A percentile compares a stretch with the other conserved stretches of the same genome.
These are phyloP conservation scores for Drechmeria coniospora DNA, from an alignment of 2,329 filamentous ascomycete species.

Conservation along the genomic window DNA sequence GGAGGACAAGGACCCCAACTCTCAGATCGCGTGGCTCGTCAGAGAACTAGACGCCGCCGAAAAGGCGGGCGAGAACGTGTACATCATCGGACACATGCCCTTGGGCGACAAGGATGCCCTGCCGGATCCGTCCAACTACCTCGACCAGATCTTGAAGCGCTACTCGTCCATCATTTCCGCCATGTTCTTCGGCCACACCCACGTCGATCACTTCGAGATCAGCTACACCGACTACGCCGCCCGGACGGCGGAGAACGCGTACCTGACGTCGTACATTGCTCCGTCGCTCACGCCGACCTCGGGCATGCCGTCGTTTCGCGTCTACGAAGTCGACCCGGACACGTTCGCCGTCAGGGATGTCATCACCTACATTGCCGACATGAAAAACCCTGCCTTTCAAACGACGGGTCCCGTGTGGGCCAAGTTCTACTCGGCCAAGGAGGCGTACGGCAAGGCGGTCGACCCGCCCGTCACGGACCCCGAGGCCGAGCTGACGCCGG, in stretches of 20 bases:
- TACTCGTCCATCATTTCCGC: slow-evolving; percentile 38
- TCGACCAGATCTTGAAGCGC: slow-evolving; percentile 37
- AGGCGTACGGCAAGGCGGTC: slow-evolving; percentile 32
- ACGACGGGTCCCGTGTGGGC: slow-evolving; percentile 32
- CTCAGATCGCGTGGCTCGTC: slow-evolving; percentile 38
- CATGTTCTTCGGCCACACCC: slow-evolving; percentile 43
- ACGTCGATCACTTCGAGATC: slow-evolving; percentile 40
- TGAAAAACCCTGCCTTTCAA: slow-evolving; percentile 27
- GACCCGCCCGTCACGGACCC: slow-evolving; percentile 21
- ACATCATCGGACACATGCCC: slow-evolving; percentile 43
- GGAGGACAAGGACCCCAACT: slow-evolving; percentile 32
- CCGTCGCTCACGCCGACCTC: slow-evolving; percentile 39
- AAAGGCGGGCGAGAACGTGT: slow-evolving; percentile 33
- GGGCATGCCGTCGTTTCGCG: slow-evolving; percentile 39
- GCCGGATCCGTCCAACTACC: slow-evolving; percentile 34
- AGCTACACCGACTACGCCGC: slow-evolving; percentile 32
- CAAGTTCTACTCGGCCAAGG: slow-evolving; percentile 40
- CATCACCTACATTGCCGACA: slow-evolving; percentile 38
- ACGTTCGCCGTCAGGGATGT: slow-evolving; percentile 40
- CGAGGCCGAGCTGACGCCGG: slow-evolving; percentile 32
- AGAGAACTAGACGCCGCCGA: slow-evolving; percentile 37
- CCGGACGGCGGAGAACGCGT: slow-evolving; percentile 25
- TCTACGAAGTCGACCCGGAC: slow-evolving; percentile 41
- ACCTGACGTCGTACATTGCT: slow-evolving; percentile 35
- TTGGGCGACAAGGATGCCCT: slow-evolving; percentile 34